A percentile compares a stretch with the other conserved stretches of the same genome.
Conservation (phyloP, 129 eudicot species). For the Flaveria sonorensis region DNA sequence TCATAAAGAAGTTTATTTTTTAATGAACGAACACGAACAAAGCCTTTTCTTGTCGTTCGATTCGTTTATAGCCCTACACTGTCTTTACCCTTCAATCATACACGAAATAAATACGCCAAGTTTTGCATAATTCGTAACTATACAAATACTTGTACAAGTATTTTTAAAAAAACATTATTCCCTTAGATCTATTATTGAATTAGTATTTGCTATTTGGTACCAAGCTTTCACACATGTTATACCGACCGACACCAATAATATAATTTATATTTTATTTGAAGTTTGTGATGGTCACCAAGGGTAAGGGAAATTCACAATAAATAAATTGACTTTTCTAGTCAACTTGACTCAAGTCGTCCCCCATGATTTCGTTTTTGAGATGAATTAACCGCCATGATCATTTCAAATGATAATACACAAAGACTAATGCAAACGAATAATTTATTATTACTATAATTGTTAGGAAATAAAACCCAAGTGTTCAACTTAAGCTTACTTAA, state of each 20-base stretch:
- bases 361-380: not conserved
- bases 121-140: too few relatives aligned
- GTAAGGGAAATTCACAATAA: not conserved
- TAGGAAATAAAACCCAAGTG: not conserved
- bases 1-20: too few relatives aligned
- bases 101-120: too few relatives aligned
- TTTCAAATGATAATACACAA: not conserved
- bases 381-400: not conserved
- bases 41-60: too few relatives aligned
- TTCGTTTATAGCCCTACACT: too few relatives aligned
- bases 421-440: not conserved
- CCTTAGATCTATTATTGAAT: too few relatives aligned
- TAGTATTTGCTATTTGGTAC: not conserved
- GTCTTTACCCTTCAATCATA: too few relatives aligned
- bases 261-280: not conserved
- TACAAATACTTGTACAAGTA: too few relatives aligned
- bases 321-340: slow-evolving; percentile 1
- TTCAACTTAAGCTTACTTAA: not conserved
- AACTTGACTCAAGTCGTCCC: slow-evolving; percentile 10
- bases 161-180: too few relatives aligned
- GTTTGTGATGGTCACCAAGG: not conserved
- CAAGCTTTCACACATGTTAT: not conserved
- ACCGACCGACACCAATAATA: not conserved
- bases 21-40: too few relatives aligned
- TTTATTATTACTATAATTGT: not conserved